Percentiles rank a stretch among this genome's conserved stretches.
Conservation (phyloP, 2,329 filamentous ascomycete genomes). For the Didymella segeticola region DNA sequence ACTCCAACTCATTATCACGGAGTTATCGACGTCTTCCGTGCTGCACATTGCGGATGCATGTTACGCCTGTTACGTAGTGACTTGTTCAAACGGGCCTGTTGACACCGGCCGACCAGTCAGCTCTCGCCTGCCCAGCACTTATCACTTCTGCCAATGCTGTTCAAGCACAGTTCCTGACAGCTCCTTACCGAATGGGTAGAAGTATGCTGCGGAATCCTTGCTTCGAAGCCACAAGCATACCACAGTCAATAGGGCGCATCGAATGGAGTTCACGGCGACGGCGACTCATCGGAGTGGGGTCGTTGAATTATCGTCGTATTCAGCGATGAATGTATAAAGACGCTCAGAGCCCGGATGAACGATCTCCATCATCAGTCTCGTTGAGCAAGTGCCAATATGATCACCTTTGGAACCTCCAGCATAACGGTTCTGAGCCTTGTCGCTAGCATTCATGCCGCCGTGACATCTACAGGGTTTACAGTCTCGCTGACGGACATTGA, state of each 20-base stretch:
- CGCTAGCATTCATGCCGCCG: slow-evolving; percentile 23
- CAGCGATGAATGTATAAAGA: not conserved
- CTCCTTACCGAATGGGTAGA: not conserved
- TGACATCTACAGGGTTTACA: slow-evolving; percentile 49
- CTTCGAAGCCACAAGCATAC: not conserved
- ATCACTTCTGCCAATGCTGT: slow-evolving; percentile 6
- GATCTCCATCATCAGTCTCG: not conserved
- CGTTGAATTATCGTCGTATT: not conserved
- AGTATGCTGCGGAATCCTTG: not conserved
- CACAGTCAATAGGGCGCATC: not conserved
- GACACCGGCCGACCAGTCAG: slow-evolving; percentile 6
- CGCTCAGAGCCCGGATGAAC: not conserved
- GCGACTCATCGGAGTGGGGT: slow-evolving; percentile 2
- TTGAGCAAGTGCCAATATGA: slow-evolving; percentile 15
- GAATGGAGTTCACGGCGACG: not conserved
- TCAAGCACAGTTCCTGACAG: not conserved
- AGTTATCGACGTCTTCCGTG: slow-evolving; percentile 6
- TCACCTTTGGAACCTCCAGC: slow-evolving; percentile 6
- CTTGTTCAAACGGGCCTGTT: slow-evolving; percentile 4
- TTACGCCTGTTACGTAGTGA: slow-evolving; percentile 19
- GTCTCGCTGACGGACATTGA: slow-evolving; percentile 48
- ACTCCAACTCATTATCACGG: slow-evolving; percentile 6
- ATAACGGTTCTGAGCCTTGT: slow-evolving; percentile 12
- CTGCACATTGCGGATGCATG: slow-evolving; percentile 1
- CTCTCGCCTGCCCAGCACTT: slow-evolving; percentile 1